Conservation (phyloP, 2,329 filamentous ascomycete species). For the Calycina marina region DNA sequence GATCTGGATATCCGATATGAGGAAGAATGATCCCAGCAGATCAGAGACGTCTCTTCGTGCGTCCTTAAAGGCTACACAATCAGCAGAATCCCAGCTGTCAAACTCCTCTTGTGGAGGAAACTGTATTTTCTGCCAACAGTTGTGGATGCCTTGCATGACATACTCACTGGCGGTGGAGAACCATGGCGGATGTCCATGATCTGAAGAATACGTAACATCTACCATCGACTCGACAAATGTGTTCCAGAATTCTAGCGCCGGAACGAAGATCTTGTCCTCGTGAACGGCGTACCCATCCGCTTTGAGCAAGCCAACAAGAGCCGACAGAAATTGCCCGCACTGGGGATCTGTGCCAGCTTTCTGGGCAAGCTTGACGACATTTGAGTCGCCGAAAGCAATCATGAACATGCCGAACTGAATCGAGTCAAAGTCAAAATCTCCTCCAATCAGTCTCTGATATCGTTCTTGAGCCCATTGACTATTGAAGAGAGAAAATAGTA, state of each 20-base stretch:
- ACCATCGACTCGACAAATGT: constrained; percentile 57
- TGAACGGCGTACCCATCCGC: constrained; percentile 51
- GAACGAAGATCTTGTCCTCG: constrained; percentile 62
- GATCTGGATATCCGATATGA: constrained; percentile 40
- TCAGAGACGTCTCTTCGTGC: constrained; percentile 70
- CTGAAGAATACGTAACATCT: constrained; percentile 36
- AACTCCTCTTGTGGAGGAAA: constrained; percentile 40
- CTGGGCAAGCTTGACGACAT: constrained; percentile 43
- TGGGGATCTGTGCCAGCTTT: constrained; percentile 30
- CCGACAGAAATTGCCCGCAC: constrained; percentile 37
- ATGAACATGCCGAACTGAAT: constrained; percentile 53
- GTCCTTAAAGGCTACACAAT: constrained; percentile 52
- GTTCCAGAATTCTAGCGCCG: constrained; percentile 67
- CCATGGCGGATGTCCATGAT: constrained; percentile 37
- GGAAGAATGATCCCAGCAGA: constrained; percentile 57
- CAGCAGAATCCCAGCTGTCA: constrained; percentile 53
- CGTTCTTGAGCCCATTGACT: constrained; percentile 42
- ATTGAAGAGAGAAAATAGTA: constrained; percentile 43
- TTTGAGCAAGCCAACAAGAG: constrained; percentile 49
- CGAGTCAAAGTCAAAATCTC: constrained; percentile 48
- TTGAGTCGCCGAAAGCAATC: constrained; percentile 54
- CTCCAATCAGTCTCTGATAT: constrained; percentile 39
- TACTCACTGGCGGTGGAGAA: constrained; percentile 40
- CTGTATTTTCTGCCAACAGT: constrained; percentile 53
- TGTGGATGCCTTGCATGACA: constrained; percentile 48